Evolutionary conservation across 768 basidiomycete species (phyloP), one percentile per base, ranked within the genome.

Genomic region (Russula foetens): DNA sequence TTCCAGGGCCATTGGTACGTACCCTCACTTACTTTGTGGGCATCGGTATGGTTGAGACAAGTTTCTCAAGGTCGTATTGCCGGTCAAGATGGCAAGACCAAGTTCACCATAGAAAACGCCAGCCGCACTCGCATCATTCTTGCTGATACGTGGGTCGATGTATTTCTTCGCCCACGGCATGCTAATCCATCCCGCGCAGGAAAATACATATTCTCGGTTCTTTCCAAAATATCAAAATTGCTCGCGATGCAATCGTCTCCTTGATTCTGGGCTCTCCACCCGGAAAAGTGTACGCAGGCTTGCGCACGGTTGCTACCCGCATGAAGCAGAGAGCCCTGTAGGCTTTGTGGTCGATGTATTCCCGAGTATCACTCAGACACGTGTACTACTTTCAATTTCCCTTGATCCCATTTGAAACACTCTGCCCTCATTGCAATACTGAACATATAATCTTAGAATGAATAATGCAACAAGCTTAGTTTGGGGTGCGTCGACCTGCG

Each of bases 201-300:
- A 95, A 97, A 82, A 97, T 99, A 41, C 95, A 98, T 68, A 98
- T 99, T 67, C 86, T 99, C 73, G 97, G 97, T 24, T 96, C 95
- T 17, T 98, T 97, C 77, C 92, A 95, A 77, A 97, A 97, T 70
- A 98, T 99, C 79, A 97, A 96, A 74, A 83, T 98, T 59, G 97
- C 97, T 0, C 82, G 95, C 58, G 96, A 98, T 72, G 94, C 97
- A 7, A 86, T 99, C 63, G 95, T 97, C 28, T 93, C 92, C 15
- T 82, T 97, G 21, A 98, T 98, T 66, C 80, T 98, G 17, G 95
- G 95, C 33, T 95, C 93, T 15, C 95, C 95, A 0, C 95, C 95
- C 52, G 95, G 95, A 53, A 92, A 93, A 70, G 91, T 93, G 7
- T 91, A 98, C 67, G 90, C 94, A 7, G 88, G 91, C 35, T 74